Percentiles rank a stretch among this genome's conserved stretches.
phyloP scores from a whole-genome alignment of 2,329 filamentous ascomycete genomes.

The Coniella vitis region DNA sequence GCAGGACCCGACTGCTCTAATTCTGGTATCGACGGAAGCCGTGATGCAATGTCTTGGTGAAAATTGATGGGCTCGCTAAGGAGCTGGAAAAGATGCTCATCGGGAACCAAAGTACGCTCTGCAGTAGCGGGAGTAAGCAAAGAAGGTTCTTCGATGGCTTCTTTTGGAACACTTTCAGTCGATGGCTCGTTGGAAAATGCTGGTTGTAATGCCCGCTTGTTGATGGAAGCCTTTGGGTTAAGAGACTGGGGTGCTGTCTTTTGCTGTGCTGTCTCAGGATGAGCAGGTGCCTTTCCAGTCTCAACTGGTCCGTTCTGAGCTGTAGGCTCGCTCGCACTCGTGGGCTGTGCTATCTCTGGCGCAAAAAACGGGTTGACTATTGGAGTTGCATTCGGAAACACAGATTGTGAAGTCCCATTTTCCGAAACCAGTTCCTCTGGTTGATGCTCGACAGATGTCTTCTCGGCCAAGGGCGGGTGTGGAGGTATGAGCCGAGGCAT shows the following conservation, averaged over 20 bases:
- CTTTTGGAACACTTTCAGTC: background rate
- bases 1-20: slow-evolving; percentile 17
- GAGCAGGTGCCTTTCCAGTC: no score
- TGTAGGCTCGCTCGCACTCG: no score
- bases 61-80: slow-evolving; percentile 3
- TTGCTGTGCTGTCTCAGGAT: no score
- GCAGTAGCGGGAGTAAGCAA: slow-evolving; percentile 1
- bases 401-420: no score
- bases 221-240: no score
- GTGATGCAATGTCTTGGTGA: background rate
- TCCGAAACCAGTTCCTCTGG: background rate
- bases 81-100: slow-evolving; percentile 10
- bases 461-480: background rate
- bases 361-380: no score
- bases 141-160: background rate
- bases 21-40: slow-evolving; percentile 3
- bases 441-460: background rate
- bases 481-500: no score
- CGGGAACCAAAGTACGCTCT: slow-evolving; percentile 1
- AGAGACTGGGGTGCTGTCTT: no score
- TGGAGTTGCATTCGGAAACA: no score
- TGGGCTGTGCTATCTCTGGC: no score
- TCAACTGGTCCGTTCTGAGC: no score
- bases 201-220: background rate
- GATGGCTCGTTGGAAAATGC: background rate